phyloP scores from a whole-genome alignment of 805 yeast species.

The Barnettozyma vustinii region DNA sequence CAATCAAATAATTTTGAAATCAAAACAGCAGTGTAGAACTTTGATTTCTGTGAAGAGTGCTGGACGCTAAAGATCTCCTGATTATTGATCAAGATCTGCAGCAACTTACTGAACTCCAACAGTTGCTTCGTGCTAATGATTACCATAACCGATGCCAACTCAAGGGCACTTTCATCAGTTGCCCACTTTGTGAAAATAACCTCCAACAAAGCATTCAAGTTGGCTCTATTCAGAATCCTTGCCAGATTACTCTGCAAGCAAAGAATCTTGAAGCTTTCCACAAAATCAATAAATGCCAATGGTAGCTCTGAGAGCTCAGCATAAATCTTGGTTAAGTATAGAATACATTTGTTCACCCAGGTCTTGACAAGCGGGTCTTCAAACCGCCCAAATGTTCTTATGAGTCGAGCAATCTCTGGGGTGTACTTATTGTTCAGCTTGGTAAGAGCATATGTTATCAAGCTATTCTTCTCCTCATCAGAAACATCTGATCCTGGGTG shows the following conservation, averaged over 20 bases:
- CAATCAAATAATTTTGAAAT: slow-evolving; percentile 44
- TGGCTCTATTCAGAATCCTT: slow-evolving; percentile 36
- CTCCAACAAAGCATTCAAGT: slow-evolving; percentile 62
- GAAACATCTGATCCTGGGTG: slow-evolving; percentile 5
- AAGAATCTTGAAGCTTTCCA: slow-evolving; percentile 31
- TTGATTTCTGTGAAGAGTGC: slow-evolving; percentile 22
- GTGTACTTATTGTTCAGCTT: slow-evolving; percentile 27
- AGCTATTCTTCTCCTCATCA: slow-evolving; percentile 19
- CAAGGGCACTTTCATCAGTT: slow-evolving; percentile 33
- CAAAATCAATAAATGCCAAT: slow-evolving; percentile 28
- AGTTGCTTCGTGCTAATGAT: slow-evolving; percentile 31
- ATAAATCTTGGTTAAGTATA: slow-evolving; percentile 58
- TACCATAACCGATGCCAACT: slow-evolving; percentile 38
- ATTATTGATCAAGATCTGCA: slow-evolving; percentile 62
- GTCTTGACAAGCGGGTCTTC: slow-evolving; percentile 20
- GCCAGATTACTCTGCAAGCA: slow-evolving; percentile 29
- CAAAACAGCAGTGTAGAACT: slow-evolving; percentile 41
- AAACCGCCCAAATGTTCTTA: slow-evolving; percentile 11
- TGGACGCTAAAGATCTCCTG: slow-evolving; percentile 32
- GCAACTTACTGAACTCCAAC: slow-evolving; percentile 42
- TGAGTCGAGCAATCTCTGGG: slow-evolving; percentile 25
- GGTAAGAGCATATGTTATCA: slow-evolving; percentile 27
- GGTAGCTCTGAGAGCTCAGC: slow-evolving; percentile 40
- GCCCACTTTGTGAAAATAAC: slow-evolving; percentile 53
- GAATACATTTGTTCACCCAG: slow-evolving; percentile 55